A percentile compares a stretch with the other conserved stretches of the same genome.
phyloP scores from a whole-genome alignment of 2,329 filamentous ascomycete species.

The Colletotrichum incanum region DNA sequence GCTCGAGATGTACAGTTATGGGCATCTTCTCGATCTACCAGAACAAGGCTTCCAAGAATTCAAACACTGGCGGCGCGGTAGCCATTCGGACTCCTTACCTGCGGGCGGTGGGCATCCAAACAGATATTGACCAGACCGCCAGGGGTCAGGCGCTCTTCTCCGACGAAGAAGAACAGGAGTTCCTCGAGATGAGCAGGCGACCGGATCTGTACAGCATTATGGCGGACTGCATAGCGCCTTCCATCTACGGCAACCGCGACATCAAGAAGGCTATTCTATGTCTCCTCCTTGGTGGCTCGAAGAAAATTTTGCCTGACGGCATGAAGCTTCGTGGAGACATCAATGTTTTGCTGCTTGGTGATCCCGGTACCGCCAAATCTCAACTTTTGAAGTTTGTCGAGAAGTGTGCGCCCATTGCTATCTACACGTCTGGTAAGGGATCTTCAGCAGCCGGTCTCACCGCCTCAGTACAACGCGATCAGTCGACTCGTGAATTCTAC shows the following conservation, averaged over 20 bases:
- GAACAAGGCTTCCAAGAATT: conserved; percentile 87
- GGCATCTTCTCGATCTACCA: conserved; percentile 99
- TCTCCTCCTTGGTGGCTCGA: conserved; percentile 92
- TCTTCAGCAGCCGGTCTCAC: conserved; percentile 98
- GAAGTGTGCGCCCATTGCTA: conserved; percentile 95
- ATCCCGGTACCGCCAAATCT: conserved; percentile 98
- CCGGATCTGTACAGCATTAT: conserved; percentile 95
- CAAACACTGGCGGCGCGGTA: conserved; percentile 82
- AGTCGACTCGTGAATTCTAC: conserved; percentile 94
- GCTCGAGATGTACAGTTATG: conserved; percentile 94
- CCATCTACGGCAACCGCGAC: conserved; percentile 95
- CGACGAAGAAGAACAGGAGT: conserved; percentile 98
- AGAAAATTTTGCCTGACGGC: conserved; percentile 97
- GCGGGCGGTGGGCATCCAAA: conserved; percentile 91
- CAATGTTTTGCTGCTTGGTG: conserved; percentile 95
- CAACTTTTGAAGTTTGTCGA: conserved; percentile 98
- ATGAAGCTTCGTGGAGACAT: conserved; percentile 99
- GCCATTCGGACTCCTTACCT: conserved; percentile 97
- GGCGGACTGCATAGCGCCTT: conserved; percentile 93
- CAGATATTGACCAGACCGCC: conserved; percentile 89
- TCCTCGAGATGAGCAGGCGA: conserved; percentile 88
- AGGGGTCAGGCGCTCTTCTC: conserved; percentile 89
- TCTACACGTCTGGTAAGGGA: conserved; percentile 98
- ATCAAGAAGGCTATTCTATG: conserved; percentile 99
- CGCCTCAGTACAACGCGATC: conserved; percentile 94